phyloP scores from a whole-genome alignment of 768 basidiomycete species.

The Lyophyllum shimeji region DNA sequence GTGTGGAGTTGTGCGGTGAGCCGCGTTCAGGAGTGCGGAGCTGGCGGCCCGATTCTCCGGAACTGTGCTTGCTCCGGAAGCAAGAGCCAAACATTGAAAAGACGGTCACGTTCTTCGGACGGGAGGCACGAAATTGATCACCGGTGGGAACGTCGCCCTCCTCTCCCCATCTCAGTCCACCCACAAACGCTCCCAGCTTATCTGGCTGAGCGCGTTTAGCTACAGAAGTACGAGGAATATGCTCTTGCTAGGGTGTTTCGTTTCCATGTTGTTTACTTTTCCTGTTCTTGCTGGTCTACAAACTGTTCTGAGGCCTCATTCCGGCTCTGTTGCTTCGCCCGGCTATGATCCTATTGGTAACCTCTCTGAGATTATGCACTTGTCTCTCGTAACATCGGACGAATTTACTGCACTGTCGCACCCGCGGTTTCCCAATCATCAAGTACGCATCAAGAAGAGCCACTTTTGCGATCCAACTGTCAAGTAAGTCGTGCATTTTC shows the following conservation, averaged over 20 bases:
- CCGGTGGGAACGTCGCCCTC: neutral
- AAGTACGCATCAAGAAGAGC: conserved; percentile 59
- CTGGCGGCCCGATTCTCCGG: neutral
- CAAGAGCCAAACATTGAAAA: neutral
- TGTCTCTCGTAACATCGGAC: conserved; percentile 27
- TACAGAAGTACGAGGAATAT: too few species aligned
- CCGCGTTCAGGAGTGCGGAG: too few species aligned
- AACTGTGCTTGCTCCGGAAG: neutral
- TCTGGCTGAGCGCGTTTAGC: too few species aligned
- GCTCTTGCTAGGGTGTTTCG: neutral
- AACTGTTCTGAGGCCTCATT: neutral
- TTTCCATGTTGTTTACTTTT: conserved; percentile 3
- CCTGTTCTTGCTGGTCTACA: conserved; percentile 9
- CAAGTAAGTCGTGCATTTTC: conserved; percentile 36
- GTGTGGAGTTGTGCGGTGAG: too few species aligned
- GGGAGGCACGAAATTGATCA: too few species aligned
- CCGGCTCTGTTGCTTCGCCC: neutral
- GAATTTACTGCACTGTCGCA: conserved; percentile 42
- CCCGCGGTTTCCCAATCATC: conserved; percentile 51
- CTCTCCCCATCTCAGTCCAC: too few species aligned
- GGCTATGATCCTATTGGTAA: neutral
- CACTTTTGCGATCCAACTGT: conserved; percentile 66
- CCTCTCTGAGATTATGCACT: conserved; percentile 15
- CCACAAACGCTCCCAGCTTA: too few species aligned
- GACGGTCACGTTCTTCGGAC: neutral